phyloP scores from a whole-genome alignment of 2,329 filamentous ascomycete genomes.

The Geosmithia morbida region DNA sequence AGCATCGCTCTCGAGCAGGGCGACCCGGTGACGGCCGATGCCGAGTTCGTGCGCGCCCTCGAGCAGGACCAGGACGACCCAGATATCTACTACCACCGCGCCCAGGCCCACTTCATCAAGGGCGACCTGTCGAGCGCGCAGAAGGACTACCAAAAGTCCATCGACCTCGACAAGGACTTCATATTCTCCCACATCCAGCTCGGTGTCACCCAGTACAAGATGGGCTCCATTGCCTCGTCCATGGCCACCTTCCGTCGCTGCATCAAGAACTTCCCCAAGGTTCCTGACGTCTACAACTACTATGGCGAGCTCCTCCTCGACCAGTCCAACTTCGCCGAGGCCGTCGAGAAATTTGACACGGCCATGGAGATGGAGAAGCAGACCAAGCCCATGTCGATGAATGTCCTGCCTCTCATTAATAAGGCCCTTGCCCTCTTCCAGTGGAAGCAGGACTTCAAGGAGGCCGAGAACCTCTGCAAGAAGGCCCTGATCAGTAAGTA shows the following conservation, averaged over 20 bases:
- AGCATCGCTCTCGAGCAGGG: conserved; percentile 95
- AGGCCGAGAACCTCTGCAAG: conserved; percentile 92
- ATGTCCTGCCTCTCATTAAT: conserved; percentile 94
- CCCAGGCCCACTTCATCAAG: conserved; percentile 96
- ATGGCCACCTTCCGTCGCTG: conserved; percentile 97
- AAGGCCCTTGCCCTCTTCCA: conserved; percentile 96
- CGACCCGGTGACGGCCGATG: conserved; percentile 71
- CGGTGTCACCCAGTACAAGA: conserved; percentile 98
- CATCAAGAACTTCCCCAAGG: conserved; percentile 96
- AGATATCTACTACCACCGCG: conserved; percentile 98
- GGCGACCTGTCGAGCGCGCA: conserved; percentile 85
- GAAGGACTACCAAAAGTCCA: conserved; percentile 98
- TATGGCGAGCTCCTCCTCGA: conserved; percentile 94
- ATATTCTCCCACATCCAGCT: conserved; percentile 99
- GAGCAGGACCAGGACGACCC: conserved; percentile 78
- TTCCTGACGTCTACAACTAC: conserved; percentile 98
- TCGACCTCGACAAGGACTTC: conserved; percentile 88
- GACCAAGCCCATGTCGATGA: conserved; percentile 88
- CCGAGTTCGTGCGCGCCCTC: conserved; percentile 77
- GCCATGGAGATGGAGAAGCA: conserved; percentile 99
- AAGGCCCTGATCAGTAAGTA: conserved; percentile 89
- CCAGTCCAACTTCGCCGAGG: conserved; percentile 89
- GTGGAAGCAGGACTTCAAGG: conserved; percentile 92
- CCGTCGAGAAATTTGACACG: conserved; percentile 94
- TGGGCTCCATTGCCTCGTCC: conserved; percentile 92